Evolutionary conservation across 495 filamentous ascomycete genomes (phyloP).

Genomic region (Echria macrotheca): DNA sequence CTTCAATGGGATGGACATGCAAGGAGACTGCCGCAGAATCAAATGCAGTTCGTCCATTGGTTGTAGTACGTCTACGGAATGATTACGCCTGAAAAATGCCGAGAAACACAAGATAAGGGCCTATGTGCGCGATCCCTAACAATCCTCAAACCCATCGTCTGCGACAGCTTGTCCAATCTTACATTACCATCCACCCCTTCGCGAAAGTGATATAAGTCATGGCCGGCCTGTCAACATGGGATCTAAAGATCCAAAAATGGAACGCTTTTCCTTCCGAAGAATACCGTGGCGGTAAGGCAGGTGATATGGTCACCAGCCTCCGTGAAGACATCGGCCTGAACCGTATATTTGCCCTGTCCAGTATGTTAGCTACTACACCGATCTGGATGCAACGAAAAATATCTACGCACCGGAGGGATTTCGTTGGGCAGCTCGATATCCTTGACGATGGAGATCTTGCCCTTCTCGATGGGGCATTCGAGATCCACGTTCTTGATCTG

Average conservation of each 20-base stretch:
- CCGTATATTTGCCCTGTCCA: conserved; percentile 77
- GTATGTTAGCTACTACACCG: neutral
- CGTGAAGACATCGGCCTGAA: conserved; percentile 77
- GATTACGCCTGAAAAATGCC: conserved; percentile 14
- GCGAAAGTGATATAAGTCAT: no score
- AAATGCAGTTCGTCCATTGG: neutral
- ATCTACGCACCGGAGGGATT: conserved; percentile 86
- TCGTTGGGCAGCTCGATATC: conserved; percentile 76
- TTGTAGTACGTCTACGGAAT: conserved; percentile 13
- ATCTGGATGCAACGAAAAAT: no score
- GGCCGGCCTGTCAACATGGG: no score
- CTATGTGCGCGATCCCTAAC: neutral
- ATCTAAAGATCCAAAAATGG: conserved; percentile 25
- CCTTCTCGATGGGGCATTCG: conserved; percentile 79
- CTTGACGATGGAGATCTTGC: conserved; percentile 66
- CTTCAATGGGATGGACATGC: neutral
- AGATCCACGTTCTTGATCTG: conserved; percentile 82
- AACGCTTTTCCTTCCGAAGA: conserved; percentile 39
- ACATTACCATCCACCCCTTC: neutral
- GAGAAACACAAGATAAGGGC: conserved; percentile 6
- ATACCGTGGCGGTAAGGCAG: conserved; percentile 67
- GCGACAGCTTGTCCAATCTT: conserved; percentile 7
- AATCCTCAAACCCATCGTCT: conserved; percentile 6
- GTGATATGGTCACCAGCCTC: conserved; percentile 65
- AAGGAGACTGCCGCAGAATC: no score